phyloP scores from a whole-genome alignment of 2,329 filamentous ascomycete species.

The Talaromyces funiculosus region DNA sequence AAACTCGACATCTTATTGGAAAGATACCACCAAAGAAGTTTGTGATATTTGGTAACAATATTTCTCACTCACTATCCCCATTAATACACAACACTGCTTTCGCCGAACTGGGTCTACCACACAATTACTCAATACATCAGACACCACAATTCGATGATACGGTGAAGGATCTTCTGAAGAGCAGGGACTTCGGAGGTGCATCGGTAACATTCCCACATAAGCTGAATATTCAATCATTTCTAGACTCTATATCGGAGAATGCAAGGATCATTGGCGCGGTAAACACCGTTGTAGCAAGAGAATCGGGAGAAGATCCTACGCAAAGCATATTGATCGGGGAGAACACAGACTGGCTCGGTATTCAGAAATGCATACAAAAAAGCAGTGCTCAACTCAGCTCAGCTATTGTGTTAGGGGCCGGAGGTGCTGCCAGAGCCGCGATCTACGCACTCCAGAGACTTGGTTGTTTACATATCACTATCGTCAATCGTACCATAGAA shows the following conservation, averaged over 20 bases:
- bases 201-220: conserved; percentile 56
- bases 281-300: conserved; percentile 7
- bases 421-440: conserved; percentile 1
- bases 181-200: conserved; percentile 71
- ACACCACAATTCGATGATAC: conserved; percentile 13
- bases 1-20: not conserved
- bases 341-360: conserved; percentile 6
- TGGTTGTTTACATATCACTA: not conserved
- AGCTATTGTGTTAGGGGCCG: not conserved
- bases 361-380: conserved; percentile 1
- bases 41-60: conserved; percentile 17
- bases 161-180: conserved; percentile 51
- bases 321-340: not conserved
- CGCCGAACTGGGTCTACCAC: conserved; percentile 10
- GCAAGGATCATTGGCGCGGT: conserved; percentile 3
- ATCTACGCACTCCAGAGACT: not conserved
- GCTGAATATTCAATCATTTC: conserved; percentile 12
- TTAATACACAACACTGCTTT: conserved; percentile 21
- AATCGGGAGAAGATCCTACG: conserved; percentile 3
- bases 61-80: conserved; percentile 18
- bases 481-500: conserved; percentile 1
- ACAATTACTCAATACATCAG: conserved; percentile 15
- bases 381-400: not conserved
- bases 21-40: not conserved
- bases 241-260: conserved; percentile 13